A percentile compares a stretch with the other conserved stretches of the same genome.
These are phyloP conservation scores for Saccharomycopsis lassenensis DNA, from an alignment of 805 yeast genomes.

Conservation along the genomic window DNA sequence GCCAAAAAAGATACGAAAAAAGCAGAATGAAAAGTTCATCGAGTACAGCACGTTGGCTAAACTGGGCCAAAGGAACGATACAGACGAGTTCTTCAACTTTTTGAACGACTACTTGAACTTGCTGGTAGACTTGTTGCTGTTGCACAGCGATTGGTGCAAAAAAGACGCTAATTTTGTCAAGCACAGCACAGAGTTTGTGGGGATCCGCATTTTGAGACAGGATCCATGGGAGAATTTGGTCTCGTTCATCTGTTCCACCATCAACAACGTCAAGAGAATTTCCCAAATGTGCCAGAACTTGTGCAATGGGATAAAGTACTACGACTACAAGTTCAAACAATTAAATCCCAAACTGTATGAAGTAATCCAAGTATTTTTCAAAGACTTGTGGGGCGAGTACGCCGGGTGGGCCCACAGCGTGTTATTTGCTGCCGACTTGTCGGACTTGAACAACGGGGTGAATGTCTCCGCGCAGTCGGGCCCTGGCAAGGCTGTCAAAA, in stretches of 20 bases:
- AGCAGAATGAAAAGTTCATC: too few relatives aligned
- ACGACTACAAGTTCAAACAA: slow-evolving; percentile 52
- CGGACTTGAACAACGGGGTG: slow-evolving; percentile 59
- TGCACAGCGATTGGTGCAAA: slow-evolving; percentile 53
- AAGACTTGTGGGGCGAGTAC: slow-evolving; percentile 69
- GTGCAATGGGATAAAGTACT: slow-evolving; percentile 52
- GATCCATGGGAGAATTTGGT: slow-evolving; percentile 95
- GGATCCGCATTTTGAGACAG: slow-evolving; percentile 78
- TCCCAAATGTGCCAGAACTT: slow-evolving; percentile 83
- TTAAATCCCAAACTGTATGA: slow-evolving; percentile 43
- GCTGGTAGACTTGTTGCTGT: slow-evolving; percentile 36
- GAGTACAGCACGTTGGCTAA: too few relatives aligned
- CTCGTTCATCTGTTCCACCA: slow-evolving; percentile 90
- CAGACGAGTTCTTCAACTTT: not conserved
- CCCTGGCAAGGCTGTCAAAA: slow-evolving; percentile 7
- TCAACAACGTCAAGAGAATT: slow-evolving; percentile 88
- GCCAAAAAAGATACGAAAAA: too few relatives aligned
- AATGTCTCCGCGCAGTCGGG: slow-evolving; percentile 27
- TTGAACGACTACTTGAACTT: slow-evolving; percentile 77
- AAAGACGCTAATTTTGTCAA: slow-evolving; percentile 41
- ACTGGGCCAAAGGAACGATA: not conserved
- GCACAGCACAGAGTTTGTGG: slow-evolving; percentile 35
- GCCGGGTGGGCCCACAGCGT: slow-evolving; percentile 99
- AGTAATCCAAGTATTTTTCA: slow-evolving; percentile 48
- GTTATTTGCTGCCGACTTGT: slow-evolving; percentile 73